Conservation (phyloP, 2,329 filamentous ascomycete species). For the Claviceps pusilla region DNA sequence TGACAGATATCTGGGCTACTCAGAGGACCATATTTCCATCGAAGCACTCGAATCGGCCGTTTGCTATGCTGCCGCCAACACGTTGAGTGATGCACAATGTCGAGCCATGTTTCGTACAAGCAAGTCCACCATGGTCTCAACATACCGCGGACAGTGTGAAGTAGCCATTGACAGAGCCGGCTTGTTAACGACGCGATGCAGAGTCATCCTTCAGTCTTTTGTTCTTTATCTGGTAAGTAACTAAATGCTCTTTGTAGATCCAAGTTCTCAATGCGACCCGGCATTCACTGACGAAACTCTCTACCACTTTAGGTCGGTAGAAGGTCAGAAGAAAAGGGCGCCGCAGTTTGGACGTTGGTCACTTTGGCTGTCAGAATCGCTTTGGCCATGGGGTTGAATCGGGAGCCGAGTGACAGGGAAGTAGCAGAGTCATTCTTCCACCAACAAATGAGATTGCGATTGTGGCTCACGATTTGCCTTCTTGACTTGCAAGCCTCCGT, state of each 20-base stretch:
- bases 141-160: conserved; percentile 5
- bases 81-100: conserved; percentile 13
- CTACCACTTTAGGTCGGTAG: conserved; percentile 1
- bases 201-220: conserved; percentile 16
- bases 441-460: conserved; percentile 6
- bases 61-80: conserved; percentile 11
- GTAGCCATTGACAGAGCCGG: conserved; percentile 10
- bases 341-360: conserved; percentile 6
- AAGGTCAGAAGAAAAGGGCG: conserved; percentile 3
- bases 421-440: conserved; percentile 5
- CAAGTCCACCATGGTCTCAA: conserved; percentile 7
- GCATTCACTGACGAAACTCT: background rate
- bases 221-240: conserved; percentile 12
- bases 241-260: background rate
- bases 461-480: conserved; percentile 6
- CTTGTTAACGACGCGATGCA: conserved; percentile 13
- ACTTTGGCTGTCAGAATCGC: conserved; percentile 5
- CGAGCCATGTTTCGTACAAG: conserved; percentile 5
- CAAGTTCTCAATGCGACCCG: background rate
- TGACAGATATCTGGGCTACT: conserved; percentile 12
- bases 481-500: conserved; percentile 6
- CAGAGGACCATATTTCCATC: conserved; percentile 4
- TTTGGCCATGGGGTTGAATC: conserved; percentile 3
- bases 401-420: background rate
- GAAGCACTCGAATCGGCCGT: conserved; percentile 10